Evolutionary conservation across 2,329 filamentous ascomycete genomes (phyloP).

Genomic region (Xylariaceae sp.): DNA sequence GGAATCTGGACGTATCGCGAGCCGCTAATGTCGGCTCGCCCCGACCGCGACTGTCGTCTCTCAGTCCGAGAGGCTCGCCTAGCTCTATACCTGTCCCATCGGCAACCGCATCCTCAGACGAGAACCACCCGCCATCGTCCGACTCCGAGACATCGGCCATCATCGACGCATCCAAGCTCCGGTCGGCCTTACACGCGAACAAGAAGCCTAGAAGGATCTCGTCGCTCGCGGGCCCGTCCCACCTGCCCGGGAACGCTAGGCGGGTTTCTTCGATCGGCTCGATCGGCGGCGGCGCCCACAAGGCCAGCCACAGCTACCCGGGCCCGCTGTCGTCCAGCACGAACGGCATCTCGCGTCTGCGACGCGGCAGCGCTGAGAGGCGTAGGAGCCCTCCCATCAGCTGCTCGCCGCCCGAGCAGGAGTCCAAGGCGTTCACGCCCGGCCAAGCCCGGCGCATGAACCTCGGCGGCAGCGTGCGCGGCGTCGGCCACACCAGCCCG

Average conservation of each 20-base stretch:
- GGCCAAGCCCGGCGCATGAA: slow-evolving; percentile 63
- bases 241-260: slow-evolving; percentile 37
- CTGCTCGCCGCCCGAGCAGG: slow-evolving; percentile 52
- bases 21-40: slow-evolving; percentile 54
- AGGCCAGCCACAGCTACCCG: slow-evolving; percentile 40
- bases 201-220: slow-evolving; percentile 50
- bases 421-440: slow-evolving; percentile 48
- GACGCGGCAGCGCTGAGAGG: slow-evolving; percentile 54
- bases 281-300: slow-evolving; percentile 36
- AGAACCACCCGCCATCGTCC: slow-evolving; percentile 55
- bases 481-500: slow-evolving; percentile 18
- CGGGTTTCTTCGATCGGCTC: slow-evolving; percentile 52
- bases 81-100: slow-evolving; percentile 39
- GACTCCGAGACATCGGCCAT: slow-evolving; percentile 52
- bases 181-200: slow-evolving; percentile 56
- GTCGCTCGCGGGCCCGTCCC: slow-evolving; percentile 36
- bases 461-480: slow-evolving; percentile 41
- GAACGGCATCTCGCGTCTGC: slow-evolving; percentile 59
- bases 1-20: slow-evolving; percentile 53
- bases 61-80: slow-evolving; percentile 32
- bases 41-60: slow-evolving; percentile 39
- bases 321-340: slow-evolving; percentile 51
- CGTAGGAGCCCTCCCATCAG: slow-evolving; percentile 56
- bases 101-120: slow-evolving; percentile 44
- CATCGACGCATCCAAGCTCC: slow-evolving; percentile 58